Evolutionary conservation across 129 eudicot genomes (phyloP), one percentile per base, ranked within the genome.

Genomic region (Sambucus nigra): DNA sequence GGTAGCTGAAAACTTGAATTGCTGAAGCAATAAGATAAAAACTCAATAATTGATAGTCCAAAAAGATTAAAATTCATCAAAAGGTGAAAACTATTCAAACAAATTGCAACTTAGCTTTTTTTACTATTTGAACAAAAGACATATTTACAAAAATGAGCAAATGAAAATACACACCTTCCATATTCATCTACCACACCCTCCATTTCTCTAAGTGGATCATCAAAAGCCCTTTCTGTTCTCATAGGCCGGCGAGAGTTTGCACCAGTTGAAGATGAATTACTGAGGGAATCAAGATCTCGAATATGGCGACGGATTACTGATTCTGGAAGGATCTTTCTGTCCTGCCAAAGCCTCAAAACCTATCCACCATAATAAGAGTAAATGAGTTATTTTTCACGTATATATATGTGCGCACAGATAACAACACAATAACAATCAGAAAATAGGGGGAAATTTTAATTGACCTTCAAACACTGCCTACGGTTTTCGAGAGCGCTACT

Each of bases 111-210:
- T 47, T 32, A 19, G 27, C 4, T 26, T 39, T 5, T 24, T 15
- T 4, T 42, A 13, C 48, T 4, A 5, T 2, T 42, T n/a, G 4
- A 42, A n/a, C 16, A 13, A 42, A 42, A 13, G 5, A 16, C 14
- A 13, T 42, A 42, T 13, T 15, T 13, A 16, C 14, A 42, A 42
- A 42, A 20, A 42, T 13, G 7, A 13, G 18, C 8, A 56, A 48
- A n/a, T n/a, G n/a, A 20, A 21, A 22, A 23, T 7, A 5, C 69
- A 15, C 59, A 89, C 99, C 99, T 91, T 70, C 99, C 94, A 67
- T 86, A 91, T 47, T 86, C 95, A 68, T 91, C 99, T 41, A 91
- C 94, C 89, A 91, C 77, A 45, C 87, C 99, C 81, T 74, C 95
- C 73, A 91, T 83, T 63, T 86, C 82, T 68, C 95, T 75, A 41